These are phyloP conservation scores for Thymus mandschuricus DNA, from an alignment of 257 asterid genomes.

Conservation along the genomic window DNA sequence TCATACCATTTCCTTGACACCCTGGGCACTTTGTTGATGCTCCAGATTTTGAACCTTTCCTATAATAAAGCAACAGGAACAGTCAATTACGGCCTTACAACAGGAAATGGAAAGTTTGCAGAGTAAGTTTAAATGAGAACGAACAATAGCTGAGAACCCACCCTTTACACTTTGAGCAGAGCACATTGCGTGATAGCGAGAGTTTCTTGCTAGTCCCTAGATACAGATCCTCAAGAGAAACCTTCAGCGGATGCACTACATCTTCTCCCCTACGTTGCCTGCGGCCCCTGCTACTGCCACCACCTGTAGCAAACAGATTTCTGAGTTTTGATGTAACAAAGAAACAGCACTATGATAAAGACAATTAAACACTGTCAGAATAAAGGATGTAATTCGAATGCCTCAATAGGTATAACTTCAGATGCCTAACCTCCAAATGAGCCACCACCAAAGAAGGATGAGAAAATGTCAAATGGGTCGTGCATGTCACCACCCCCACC, in stretches of 20 bases:
- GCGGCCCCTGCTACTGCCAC: slow-evolving; percentile 60
- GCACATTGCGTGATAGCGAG: slow-evolving; percentile 53
- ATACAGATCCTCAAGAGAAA: slow-evolving; percentile 53
- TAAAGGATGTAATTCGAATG: background rate
- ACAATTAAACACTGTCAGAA: background rate
- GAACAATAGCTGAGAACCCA: slow-evolving; percentile 15
- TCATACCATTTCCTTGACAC: slow-evolving; percentile 61
- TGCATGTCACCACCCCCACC: slow-evolving; percentile 56
- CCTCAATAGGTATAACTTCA: background rate
- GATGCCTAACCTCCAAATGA: slow-evolving; percentile 44
- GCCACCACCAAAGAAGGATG: slow-evolving; percentile 55
- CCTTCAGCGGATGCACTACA: slow-evolving; percentile 54
- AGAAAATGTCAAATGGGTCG: slow-evolving; percentile 59
- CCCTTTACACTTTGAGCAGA: slow-evolving; percentile 56
- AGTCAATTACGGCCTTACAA: background rate
- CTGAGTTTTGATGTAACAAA: background rate
- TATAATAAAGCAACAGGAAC: slow-evolving; percentile 3
- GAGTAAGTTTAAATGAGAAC: background rate
- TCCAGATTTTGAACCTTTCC: slow-evolving; percentile 63
- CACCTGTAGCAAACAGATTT: slow-evolving; percentile 34
- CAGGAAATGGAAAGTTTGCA: background rate
- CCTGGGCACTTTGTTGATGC: slow-evolving; percentile 49
- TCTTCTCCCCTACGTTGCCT: slow-evolving; percentile 61
- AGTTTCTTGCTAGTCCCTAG: slow-evolving; percentile 57
- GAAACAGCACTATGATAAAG: background rate